Evolutionary conservation across 495 filamentous ascomycete species (phyloP).

Genomic region (Viridothelium virens): DNA sequence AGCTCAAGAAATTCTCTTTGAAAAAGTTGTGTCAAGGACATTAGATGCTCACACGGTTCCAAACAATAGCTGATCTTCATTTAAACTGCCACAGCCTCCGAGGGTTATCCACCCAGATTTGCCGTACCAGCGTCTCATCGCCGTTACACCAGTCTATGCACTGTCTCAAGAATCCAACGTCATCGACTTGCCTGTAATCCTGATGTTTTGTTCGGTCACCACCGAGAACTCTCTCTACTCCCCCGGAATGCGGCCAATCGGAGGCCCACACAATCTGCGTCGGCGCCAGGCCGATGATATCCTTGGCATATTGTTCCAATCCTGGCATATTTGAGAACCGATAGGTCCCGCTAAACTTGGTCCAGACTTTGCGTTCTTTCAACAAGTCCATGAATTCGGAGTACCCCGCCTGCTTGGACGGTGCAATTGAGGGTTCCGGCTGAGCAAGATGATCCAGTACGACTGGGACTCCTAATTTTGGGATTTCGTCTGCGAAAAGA

Average conservation of each 20-base stretch:
- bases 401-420: neutral
- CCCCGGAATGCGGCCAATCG: conserved; percentile 7
- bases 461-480: conserved; percentile 7
- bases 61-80: neutral
- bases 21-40: neutral
- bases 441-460: conserved; percentile 9
- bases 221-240: neutral
- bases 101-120: conserved; percentile 7
- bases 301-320: conserved; percentile 6
- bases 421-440: neutral
- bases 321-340: neutral
- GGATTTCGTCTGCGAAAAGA: conserved; percentile 11
- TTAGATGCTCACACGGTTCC: neutral
- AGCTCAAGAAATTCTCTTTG: no score
- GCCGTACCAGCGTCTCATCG: neutral
- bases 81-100: neutral
- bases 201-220: conserved; percentile 1
- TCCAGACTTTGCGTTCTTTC: neutral
- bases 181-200: neutral
- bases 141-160: conserved; percentile 1
- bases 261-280: conserved; percentile 2
- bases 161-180: neutral
- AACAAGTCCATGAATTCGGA: conserved; percentile 1
- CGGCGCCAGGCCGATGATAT: neutral
- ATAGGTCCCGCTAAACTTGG: neutral